phyloP scores from a whole-genome alignment of 179 eudicot genomes.

The Carnegiea gigantea region DNA sequence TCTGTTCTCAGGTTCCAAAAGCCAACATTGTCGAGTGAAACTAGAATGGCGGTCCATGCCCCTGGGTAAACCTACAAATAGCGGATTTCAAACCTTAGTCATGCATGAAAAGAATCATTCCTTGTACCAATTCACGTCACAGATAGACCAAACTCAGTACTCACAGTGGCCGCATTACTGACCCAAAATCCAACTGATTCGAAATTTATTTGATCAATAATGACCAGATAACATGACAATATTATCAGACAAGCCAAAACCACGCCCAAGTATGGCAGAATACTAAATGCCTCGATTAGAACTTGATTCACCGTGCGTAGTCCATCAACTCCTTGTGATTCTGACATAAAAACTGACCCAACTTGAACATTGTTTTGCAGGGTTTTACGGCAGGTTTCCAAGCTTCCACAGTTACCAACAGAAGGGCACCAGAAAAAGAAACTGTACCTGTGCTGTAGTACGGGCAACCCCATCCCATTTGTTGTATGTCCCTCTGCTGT shows the following conservation, averaged over 20 bases:
- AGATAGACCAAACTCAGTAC: no score
- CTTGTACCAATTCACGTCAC: no score
- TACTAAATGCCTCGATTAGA: no score
- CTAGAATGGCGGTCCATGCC: conserved; percentile 87
- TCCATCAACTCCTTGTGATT: no score
- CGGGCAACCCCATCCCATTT: conserved; percentile 75
- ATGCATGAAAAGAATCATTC: background rate
- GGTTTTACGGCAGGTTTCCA: no score
- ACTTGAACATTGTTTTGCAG: no score
- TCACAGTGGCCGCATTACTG: no score
- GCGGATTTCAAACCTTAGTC: background rate
- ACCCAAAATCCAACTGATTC: background rate
- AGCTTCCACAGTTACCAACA: no score
- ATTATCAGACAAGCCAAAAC: background rate
- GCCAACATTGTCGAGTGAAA: conserved; percentile 85
- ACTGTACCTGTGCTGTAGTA: conserved; percentile 70
- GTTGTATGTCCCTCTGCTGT: conserved; percentile 55
- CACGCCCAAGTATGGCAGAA: background rate
- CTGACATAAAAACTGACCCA: no score
- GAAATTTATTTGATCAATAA: no score
- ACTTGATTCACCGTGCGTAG: no score
- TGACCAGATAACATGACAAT: background rate
- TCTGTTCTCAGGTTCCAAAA: conserved; percentile 84
- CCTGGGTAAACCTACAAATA: conserved; percentile 73
- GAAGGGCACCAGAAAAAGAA: background rate